These are phyloP conservation scores for Neurospora sp. DNA, from an alignment of 495 filamentous ascomycete genomes.

Conservation along the genomic window DNA sequence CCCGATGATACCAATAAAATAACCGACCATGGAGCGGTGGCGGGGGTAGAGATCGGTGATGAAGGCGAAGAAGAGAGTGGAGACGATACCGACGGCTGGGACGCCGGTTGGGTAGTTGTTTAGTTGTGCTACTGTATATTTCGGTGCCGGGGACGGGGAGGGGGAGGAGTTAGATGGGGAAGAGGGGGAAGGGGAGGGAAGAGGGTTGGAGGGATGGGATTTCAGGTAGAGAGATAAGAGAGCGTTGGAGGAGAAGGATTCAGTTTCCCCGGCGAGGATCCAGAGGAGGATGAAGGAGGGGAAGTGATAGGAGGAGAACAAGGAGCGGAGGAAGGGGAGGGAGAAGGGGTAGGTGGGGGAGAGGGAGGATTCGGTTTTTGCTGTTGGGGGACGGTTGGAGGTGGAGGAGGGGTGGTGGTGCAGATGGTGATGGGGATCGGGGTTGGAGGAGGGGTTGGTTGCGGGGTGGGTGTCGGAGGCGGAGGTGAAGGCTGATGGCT, in stretches of 20 bases:
- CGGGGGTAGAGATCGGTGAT: slow-evolving; percentile 42
- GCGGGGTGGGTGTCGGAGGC: too few relatives aligned
- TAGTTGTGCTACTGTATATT: slow-evolving; percentile 36
- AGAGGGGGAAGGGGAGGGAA: not conserved
- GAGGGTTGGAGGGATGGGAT: slow-evolving; percentile 13
- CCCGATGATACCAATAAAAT: slow-evolving; percentile 42
- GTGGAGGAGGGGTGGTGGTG: slow-evolving; percentile 6
- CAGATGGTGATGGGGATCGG: not conserved
- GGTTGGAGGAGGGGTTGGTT: too few relatives aligned
- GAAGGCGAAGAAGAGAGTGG: slow-evolving; percentile 47
- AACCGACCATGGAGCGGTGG: slow-evolving; percentile 42
- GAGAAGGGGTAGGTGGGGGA: not conserved
- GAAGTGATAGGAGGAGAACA: slow-evolving; percentile 33
- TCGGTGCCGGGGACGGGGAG: not conserved
- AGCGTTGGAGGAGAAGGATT: slow-evolving; percentile 41
- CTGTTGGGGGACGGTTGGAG: not conserved
- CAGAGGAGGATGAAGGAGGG: slow-evolving; percentile 37
- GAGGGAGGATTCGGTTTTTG: slow-evolving; percentile 15
- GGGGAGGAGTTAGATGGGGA: not conserved
- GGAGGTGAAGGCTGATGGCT: not conserved
- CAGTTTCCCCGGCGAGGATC: slow-evolving; percentile 42
- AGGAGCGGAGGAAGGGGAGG: slow-evolving; percentile 22
- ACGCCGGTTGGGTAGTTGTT: slow-evolving; percentile 45
- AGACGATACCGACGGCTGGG: slow-evolving; percentile 40
- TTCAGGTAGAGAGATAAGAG: slow-evolving; percentile 38